phyloP scores from a whole-genome alignment of 768 basidiomycete species.

The Coprinopsis sp. region DNA sequence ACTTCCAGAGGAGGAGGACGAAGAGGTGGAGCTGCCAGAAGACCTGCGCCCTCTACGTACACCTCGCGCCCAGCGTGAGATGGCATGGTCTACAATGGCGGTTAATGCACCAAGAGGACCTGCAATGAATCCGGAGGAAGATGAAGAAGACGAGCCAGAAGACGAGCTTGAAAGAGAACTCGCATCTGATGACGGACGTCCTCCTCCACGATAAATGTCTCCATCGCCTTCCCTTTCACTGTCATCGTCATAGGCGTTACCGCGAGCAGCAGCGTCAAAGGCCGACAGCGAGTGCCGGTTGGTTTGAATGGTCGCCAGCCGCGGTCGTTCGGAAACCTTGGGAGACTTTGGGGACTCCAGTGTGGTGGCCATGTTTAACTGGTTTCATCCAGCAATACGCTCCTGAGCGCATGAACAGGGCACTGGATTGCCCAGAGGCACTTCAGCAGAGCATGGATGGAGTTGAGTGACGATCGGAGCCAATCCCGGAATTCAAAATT shows the following conservation, averaged over 20 bases:
- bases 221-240: constrained; percentile 23
- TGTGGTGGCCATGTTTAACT: not conserved
- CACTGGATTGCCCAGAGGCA: not conserved
- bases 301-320: not conserved
- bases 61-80: constrained; percentile 60
- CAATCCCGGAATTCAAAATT: not conserved
- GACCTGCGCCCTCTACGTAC: constrained; percentile 36
- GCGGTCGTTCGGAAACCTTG: not conserved
- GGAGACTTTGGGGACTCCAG: too few species aligned
- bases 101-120: constrained; percentile 49
- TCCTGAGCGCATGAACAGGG: constrained; percentile 3
- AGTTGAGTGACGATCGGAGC: not conserved
- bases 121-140: constrained; percentile 31
- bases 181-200: constrained; percentile 30
- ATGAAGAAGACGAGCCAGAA: constrained; percentile 38
- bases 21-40: constrained; percentile 35
- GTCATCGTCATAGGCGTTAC: constrained; percentile 14
- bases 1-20: constrained; percentile 26
- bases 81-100: constrained; percentile 64
- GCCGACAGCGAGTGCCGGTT: not conserved
- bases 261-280: constrained; percentile 10
- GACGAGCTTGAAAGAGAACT: constrained; percentile 35
- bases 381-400: constrained; percentile 3
- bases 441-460: constrained; percentile 1
- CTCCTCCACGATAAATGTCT: constrained; percentile 61